A percentile compares a stretch with the other conserved stretches of the same genome.
phyloP scores from a whole-genome alignment of 148 eudicot species.

The Polygonum aviculare region DNA sequence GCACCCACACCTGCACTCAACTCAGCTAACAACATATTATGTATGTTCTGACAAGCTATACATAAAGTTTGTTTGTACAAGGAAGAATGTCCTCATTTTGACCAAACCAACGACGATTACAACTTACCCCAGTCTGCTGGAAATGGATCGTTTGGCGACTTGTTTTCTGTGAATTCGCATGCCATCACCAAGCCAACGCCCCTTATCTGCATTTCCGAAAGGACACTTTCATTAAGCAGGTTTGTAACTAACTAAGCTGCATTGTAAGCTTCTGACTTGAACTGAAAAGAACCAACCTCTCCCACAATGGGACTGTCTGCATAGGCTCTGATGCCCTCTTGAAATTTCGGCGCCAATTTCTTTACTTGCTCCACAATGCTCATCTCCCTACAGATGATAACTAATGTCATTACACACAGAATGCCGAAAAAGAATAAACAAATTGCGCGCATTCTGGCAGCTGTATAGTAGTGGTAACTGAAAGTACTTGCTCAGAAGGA shows the following conservation, averaged over 20 bases:
- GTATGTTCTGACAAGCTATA: no score
- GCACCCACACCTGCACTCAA: constrained; percentile 55
- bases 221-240: not conserved
- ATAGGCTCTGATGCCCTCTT: constrained; percentile 71
- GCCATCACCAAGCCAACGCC: constrained; percentile 84
- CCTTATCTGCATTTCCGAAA: constrained; percentile 45
- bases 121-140: constrained; percentile 86
- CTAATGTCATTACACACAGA: not conserved
- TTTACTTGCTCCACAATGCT: constrained; percentile 65
- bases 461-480: not conserved
- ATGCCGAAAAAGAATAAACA: not conserved
- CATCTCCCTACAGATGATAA: constrained; percentile 53
- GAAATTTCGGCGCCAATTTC: constrained; percentile 66
- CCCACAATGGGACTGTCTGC: constrained; percentile 85
- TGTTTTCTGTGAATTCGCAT: constrained; percentile 75
- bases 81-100: no score
- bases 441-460: not conserved
- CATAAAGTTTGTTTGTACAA: no score
- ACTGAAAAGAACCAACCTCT: constrained; percentile 46
- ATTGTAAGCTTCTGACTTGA: not conserved
- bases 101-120: no score
- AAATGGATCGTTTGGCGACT: constrained; percentile 71
- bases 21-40: not conserved
- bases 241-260: not conserved
- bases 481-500: not conserved